These are phyloP conservation scores for Suhomyces vadensis DNA, from an alignment of 805 yeast genomes.

Conservation along the genomic window DNA sequence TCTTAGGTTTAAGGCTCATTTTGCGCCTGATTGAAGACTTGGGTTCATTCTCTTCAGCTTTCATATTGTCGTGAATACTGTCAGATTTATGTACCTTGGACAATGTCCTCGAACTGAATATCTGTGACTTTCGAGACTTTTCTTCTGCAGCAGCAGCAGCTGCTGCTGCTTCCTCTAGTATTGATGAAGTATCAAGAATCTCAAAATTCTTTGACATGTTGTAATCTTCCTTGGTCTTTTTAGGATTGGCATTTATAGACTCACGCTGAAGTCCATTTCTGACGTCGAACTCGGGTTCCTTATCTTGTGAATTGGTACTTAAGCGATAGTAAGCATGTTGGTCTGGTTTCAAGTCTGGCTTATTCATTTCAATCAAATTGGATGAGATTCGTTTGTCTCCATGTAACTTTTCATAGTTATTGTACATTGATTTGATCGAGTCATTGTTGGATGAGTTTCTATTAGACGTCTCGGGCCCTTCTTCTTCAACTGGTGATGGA, in stretches of 20 bases:
- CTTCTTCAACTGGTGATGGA: conserved; percentile 4
- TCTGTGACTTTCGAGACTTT: conserved; percentile 28
- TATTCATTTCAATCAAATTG: conserved; percentile 12
- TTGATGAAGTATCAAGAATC: conserved; percentile 25
- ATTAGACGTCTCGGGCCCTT: conserved; percentile 5
- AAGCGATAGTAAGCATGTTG: conserved; percentile 2
- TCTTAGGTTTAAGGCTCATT: conserved; percentile 37
- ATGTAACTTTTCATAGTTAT: conserved; percentile 23
- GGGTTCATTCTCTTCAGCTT: neutral
- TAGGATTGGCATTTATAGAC: neutral
- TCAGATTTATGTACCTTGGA: conserved; percentile 6
- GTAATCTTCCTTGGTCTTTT: conserved; percentile 2
- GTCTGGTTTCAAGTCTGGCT: conserved; percentile 15
- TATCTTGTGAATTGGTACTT: neutral
- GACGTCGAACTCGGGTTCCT: neutral
- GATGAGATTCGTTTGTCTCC: conserved; percentile 8
- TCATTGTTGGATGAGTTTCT: conserved; percentile 1
- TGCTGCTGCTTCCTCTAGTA: conserved; percentile 14
- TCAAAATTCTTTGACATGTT: conserved; percentile 17
- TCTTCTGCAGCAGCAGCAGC: conserved; percentile 1
- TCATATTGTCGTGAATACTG: neutral
- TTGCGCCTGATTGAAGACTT: conserved; percentile 23
- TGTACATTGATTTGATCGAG: conserved; percentile 27
- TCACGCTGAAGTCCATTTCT: conserved; percentile 1
- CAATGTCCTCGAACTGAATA: conserved; percentile 30